phyloP scores from a whole-genome alignment of 2,329 filamentous ascomycete species.

The Beauveria brongniartii region DNA sequence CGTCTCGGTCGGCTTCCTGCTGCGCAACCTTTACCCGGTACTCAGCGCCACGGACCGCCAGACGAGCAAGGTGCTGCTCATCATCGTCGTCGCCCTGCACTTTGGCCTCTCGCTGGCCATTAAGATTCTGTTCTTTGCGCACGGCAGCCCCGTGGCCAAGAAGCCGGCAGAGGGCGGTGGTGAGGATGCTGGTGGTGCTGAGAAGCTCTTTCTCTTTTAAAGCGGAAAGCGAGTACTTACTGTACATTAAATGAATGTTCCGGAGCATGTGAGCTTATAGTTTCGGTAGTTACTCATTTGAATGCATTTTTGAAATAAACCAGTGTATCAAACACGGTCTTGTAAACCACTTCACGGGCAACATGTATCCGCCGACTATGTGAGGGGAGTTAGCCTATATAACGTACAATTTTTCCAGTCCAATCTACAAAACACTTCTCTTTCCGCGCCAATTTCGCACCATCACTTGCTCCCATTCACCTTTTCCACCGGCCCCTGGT shows the following conservation, averaged over 20 bases:
- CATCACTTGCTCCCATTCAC: slow-evolving; percentile 13
- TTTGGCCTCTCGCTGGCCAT: slow-evolving; percentile 87
- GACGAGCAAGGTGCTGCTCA: slow-evolving; percentile 77
- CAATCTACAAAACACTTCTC: neutral
- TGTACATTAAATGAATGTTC: neutral
- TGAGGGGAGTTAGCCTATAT: neutral
- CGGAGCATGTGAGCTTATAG: neutral
- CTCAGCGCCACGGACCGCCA: slow-evolving; percentile 88
- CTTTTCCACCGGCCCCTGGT: slow-evolving; percentile 50
- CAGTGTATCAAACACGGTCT: neutral
- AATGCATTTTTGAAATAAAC: neutral
- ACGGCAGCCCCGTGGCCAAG: slow-evolving; percentile 48
- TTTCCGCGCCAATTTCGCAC: too few relatives aligned
- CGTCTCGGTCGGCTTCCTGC: slow-evolving; percentile 71
- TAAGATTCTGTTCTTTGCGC: slow-evolving; percentile 93
- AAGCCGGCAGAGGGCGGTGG: slow-evolving; percentile 25
- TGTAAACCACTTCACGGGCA: neutral
- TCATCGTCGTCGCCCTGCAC: slow-evolving; percentile 78
- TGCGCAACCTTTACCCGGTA: slow-evolving; percentile 84
- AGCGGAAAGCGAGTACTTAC: neutral
- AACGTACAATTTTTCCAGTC: neutral
- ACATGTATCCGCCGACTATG: neutral
- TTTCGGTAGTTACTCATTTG: neutral
- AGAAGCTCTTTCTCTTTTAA: slow-evolving; percentile 14
- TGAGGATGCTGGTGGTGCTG: slow-evolving; percentile 14